Base-by-base conservation (phyloP, 2,329 filamentous ascomycete species). In the Amylocarpus encephaloides region DNA sequence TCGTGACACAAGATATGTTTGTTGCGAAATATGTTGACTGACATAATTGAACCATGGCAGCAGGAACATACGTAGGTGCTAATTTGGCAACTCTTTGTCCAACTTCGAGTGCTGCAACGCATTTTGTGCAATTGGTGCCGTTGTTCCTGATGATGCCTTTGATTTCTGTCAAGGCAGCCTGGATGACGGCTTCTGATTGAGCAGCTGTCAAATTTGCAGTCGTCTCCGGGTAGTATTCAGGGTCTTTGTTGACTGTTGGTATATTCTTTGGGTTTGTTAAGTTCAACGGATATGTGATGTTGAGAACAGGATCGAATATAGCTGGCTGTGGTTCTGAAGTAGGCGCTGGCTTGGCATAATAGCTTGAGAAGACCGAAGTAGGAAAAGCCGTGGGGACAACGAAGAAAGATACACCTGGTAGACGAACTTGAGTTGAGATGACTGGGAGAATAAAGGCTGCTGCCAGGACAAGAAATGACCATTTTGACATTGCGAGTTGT, bases 181-280 rank as follows among this genome's bases (percentile, higher is more conserved):
- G 55, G 19, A 79, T 66, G 15, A 79, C 59, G 0, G 65, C 66
- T 43, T 71, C 61, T 35, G 72, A 65, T 41, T 65, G 64, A 45
- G 62, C 47, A 19, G 65, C 62, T 2, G 69, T 69, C 15, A 80
- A 63, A 26, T 75, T 72, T n/a, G 65, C 70, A 32, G 70, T 63
- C 1, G 75, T 69, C 6, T 63, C 53, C 3, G 78, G 78, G 46
- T 71, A 79, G 53, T 71, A 70, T 6, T 77, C 61, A 1, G 76
- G 74, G 59, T 82, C 78, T 6, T 65, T 55, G 49, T 74, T 71
- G 11, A 69, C 60, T 1, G 67, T 65, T 6, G 77, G 77, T 34
- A 81, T 73, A 1, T 68, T 73, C 29, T 71, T 66, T 1, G 77
- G 77, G 58, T 78, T 69, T 0, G 78, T 82, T 45, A 82, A 62